Evolutionary conservation across 1,284 basidiomycete genomes (phyloP).

Genomic region (Rhodotorula sp.): DNA sequence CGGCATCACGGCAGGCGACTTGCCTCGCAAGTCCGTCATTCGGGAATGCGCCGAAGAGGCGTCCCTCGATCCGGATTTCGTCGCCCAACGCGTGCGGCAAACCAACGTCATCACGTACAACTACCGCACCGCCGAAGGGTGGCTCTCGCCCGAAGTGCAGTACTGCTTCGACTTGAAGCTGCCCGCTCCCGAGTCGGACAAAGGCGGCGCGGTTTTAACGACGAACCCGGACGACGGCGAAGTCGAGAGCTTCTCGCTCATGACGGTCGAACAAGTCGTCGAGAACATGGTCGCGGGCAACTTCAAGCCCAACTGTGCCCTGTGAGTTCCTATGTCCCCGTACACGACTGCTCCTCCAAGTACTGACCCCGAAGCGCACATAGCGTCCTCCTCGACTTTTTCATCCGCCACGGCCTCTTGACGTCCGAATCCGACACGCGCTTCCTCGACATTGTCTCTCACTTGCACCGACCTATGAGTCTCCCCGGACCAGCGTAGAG

Average conservation of each 20-base stretch:
- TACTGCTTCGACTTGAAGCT: constrained; percentile 77
- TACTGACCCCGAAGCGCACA: constrained; percentile 42
- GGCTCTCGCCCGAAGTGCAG: constrained; percentile 70
- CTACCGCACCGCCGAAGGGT: constrained; percentile 65
- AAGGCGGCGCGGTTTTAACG: constrained; percentile 4
- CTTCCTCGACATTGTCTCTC: constrained; percentile 28
- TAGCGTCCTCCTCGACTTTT: constrained; percentile 73
- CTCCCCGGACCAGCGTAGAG: constrained; percentile 31
- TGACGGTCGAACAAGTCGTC: constrained; percentile 50
- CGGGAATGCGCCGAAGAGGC: constrained; percentile 76
- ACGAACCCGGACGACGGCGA: constrained; percentile 69
- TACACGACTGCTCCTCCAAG: background rate
- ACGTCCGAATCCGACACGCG: constrained; percentile 40
- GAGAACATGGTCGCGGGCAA: constrained; percentile 58
- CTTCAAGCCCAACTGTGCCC: constrained; percentile 83
- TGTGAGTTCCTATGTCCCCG: constrained; percentile 43
- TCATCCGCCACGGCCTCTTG: constrained; percentile 57
- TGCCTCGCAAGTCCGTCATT: constrained; percentile 70
- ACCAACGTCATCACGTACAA: constrained; percentile 53
- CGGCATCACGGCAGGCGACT: constrained; percentile 63
- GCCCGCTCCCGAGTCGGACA: constrained; percentile 52
- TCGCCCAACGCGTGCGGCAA: constrained; percentile 23
- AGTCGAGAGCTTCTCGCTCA: constrained; percentile 76
- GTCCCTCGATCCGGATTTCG: constrained; percentile 35
- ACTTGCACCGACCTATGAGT: constrained; percentile 18